phyloP scores from a whole-genome alignment of 2,329 filamentous ascomycete species.

The Neopestalotiopsis sp. region DNA sequence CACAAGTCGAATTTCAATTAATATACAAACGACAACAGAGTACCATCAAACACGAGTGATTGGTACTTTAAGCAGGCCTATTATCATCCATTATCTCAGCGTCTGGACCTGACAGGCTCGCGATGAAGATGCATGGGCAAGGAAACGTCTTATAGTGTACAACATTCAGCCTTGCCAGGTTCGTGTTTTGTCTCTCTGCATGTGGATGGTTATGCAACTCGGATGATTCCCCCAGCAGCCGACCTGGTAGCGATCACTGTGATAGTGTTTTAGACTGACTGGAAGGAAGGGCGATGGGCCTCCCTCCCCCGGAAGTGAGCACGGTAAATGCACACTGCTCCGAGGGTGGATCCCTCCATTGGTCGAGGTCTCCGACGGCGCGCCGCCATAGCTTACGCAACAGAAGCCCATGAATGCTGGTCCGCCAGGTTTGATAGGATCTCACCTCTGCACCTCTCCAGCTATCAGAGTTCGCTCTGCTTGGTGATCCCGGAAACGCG shows the following conservation, averaged over 20 bases:
- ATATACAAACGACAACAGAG: no score
- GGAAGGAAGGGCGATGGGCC: background rate
- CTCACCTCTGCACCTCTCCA: background rate
- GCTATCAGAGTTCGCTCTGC: background rate
- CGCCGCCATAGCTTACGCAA: constrained; percentile 15
- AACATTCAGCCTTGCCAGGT: constrained; percentile 3
- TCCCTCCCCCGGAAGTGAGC: background rate
- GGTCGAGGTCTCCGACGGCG: constrained; percentile 18
- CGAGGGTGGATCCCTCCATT: constrained; percentile 12
- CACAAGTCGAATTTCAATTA: no score
- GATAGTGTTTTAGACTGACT: background rate
- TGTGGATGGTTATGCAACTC: constrained; percentile 1
- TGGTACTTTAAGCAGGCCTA: no score
- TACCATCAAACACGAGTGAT: no score
- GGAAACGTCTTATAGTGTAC: background rate
- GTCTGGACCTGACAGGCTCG: background rate
- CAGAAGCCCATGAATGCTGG: constrained; percentile 14
- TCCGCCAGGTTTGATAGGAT: constrained; percentile 7
- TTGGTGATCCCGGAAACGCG: background rate
- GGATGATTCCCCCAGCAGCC: background rate
- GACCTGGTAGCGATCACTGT: background rate
- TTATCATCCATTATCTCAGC: background rate
- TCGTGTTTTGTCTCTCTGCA: background rate
- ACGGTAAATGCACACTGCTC: constrained; percentile 3
- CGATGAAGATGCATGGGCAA: background rate